Percentiles rank a stretch among this genome's conserved stretches.
phyloP scores from a whole-genome alignment of 129 eudicot species.

The Tagetes erecta region DNA sequence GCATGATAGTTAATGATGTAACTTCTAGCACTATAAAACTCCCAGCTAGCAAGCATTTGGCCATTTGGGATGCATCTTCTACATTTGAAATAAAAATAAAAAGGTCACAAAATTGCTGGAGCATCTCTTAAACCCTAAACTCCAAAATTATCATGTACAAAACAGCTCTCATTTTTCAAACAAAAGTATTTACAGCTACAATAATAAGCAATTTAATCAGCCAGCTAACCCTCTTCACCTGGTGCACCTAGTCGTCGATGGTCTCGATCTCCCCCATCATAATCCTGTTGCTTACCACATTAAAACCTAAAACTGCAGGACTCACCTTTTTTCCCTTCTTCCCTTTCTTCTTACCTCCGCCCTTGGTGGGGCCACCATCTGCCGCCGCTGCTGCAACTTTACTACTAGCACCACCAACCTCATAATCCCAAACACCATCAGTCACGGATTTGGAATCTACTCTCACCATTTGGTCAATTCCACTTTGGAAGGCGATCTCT shows the following conservation, averaged over 20 bases:
- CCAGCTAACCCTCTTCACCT: neutral
- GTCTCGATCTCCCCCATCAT: conserved; percentile 98
- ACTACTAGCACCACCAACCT: conserved; percentile 28
- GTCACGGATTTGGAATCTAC: conserved; percentile 42
- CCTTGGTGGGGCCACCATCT: conserved; percentile 54
- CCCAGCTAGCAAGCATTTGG: conserved; percentile 14
- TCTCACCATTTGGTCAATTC: conserved; percentile 41
- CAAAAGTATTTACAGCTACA: conserved; percentile 55
- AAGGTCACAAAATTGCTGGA: conserved; percentile 61
- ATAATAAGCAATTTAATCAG: conserved; percentile 1
- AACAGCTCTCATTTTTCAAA: conserved; percentile 17
- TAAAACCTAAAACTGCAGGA: conserved; percentile 76
- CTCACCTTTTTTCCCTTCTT: conserved; percentile 88
- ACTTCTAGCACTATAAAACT: conserved; percentile 5
- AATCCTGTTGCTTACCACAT: conserved; percentile 92
- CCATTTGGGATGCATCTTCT: neutral
- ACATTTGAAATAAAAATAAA: neutral
- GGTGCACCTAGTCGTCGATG: conserved; percentile 47
- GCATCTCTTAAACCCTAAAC: conserved; percentile 35
- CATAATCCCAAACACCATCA: conserved; percentile 37
- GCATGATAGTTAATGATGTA: neutral
- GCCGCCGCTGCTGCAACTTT: conserved; percentile 26
- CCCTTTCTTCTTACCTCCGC: conserved; percentile 72
- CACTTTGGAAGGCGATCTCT: conserved; percentile 75
- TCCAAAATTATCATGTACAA: conserved; percentile 47